Percentiles rank a stretch among this genome's conserved stretches.
These are phyloP conservation scores for Ceratobasidium theobromae DNA, from an alignment of 1,284 basidiomycete species.

Conservation along the genomic window DNA sequence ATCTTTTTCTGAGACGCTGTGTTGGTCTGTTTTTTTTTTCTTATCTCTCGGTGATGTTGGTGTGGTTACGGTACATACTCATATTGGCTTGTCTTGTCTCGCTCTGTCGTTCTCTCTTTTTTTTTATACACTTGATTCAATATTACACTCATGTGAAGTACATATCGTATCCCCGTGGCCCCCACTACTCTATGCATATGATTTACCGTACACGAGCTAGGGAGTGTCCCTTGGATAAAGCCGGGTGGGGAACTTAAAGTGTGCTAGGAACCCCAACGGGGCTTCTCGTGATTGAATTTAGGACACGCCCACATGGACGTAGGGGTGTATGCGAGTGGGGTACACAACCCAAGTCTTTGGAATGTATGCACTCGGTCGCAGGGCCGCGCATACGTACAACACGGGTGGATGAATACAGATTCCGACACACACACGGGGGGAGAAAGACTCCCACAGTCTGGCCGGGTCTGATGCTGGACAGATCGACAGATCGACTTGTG, in stretches of 20 bases:
- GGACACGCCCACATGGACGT: neutral
- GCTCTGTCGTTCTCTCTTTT: conserved; percentile 10
- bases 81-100: conserved; percentile 8
- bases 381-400: neutral
- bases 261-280: neutral
- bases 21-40: neutral
- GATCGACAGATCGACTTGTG: neutral
- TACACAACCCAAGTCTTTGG: neutral
- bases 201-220: neutral
- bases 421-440: neutral
- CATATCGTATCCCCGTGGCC: neutral
- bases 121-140: conserved; percentile 4
- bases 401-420: neutral
- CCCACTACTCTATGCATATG: neutral
- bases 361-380: neutral
- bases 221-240: neutral
- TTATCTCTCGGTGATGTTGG: conserved; percentile 1
- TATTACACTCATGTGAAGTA: conserved; percentile 28
- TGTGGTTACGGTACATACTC: conserved; percentile 2
- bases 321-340: neutral
- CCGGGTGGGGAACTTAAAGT: neutral
- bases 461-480: neutral
- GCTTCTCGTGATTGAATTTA: neutral
- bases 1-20: conserved; percentile 14
- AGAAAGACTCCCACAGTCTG: neutral